Evolutionary conservation across 179 eudicot species (phyloP).

Genomic region (Vitellaria paradoxa): DNA sequence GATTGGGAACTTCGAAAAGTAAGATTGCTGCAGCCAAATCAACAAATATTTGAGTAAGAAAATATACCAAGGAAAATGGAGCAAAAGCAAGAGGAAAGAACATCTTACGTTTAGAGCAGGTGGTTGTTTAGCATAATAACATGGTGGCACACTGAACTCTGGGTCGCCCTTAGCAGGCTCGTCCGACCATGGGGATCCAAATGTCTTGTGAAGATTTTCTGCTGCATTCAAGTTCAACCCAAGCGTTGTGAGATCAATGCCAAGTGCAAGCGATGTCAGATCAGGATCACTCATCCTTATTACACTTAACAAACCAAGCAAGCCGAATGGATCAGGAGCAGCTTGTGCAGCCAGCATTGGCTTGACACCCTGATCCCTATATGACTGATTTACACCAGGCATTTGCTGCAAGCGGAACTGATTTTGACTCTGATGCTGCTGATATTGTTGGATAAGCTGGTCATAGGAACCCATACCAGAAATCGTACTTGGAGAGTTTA

Average conservation of each 20-base stretch:
- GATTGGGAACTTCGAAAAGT: constrained; percentile 64
- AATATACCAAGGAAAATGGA: constrained; percentile 2
- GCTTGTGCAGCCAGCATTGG: constrained; percentile 63
- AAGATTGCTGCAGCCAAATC: constrained; percentile 61
- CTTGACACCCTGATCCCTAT: constrained; percentile 73
- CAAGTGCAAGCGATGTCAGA: constrained; percentile 82
- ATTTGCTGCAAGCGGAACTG: constrained; percentile 73
- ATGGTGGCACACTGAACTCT: constrained; percentile 76
- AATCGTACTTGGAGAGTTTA: constrained; percentile 52
- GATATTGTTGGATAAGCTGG: constrained; percentile 80
- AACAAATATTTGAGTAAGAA: constrained; percentile 19
- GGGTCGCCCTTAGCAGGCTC: constrained; percentile 91
- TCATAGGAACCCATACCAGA: constrained; percentile 71
- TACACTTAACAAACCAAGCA: constrained; percentile 79
- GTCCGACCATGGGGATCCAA: constrained; percentile 91
- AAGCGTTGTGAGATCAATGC: constrained; percentile 78
- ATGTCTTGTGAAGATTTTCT: constrained; percentile 77
- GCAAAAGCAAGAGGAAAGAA: constrained; percentile 3
- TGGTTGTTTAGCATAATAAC: constrained; percentile 68
- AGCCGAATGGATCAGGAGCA: constrained; percentile 73
- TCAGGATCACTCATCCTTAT: constrained; percentile 84
- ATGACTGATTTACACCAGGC: constrained; percentile 59
- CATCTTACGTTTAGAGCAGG: constrained; percentile 67
- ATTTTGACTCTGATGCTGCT: constrained; percentile 66
- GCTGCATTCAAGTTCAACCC: constrained; percentile 82